phyloP scores from a whole-genome alignment of 2,329 filamentous ascomycete genomes.

The Pseudocercospora pini-densiflorae region DNA sequence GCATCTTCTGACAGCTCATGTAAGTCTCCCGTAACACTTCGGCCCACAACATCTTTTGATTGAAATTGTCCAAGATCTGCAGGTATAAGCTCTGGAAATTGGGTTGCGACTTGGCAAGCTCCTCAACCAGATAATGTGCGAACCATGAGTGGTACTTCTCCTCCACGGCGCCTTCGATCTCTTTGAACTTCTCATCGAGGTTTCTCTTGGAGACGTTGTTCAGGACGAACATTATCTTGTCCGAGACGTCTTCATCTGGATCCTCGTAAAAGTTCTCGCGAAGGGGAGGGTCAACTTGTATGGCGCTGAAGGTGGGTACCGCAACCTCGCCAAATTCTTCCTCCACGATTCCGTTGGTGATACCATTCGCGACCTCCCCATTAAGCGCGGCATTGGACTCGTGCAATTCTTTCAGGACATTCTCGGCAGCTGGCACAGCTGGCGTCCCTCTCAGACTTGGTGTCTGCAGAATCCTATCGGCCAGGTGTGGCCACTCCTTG shows the following conservation, averaged over 20 bases:
- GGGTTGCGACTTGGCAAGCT: slow-evolving; percentile 94
- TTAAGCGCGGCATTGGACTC: slow-evolving; percentile 35
- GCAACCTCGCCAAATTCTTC: slow-evolving; percentile 66
- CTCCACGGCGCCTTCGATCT: slow-evolving; percentile 78
- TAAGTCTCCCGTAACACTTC: slow-evolving; percentile 96
- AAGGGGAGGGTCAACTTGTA: slow-evolving; percentile 74
- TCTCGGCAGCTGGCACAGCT: slow-evolving; percentile 36
- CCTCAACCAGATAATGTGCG: slow-evolving; percentile 89
- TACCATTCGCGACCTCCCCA: slow-evolving; percentile 47
- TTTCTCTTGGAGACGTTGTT: slow-evolving; percentile 97
- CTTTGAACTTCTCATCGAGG: slow-evolving; percentile 78
- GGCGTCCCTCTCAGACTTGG: slow-evolving; percentile 82
- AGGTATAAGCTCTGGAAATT: slow-evolving; percentile 96
- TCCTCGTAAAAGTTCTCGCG: slow-evolving; percentile 73
- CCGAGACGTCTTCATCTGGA: slow-evolving; percentile 81
- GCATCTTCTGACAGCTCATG: slow-evolving; percentile 78
- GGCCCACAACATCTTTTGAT: slow-evolving; percentile 77
- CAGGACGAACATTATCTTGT: slow-evolving; percentile 91
- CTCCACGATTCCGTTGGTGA: slow-evolving; percentile 74
- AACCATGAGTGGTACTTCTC: slow-evolving; percentile 94
- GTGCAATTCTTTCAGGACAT: slow-evolving; percentile 37
- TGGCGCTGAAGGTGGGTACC: slow-evolving; percentile 73
- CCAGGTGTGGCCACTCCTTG: slow-evolving; percentile 94
- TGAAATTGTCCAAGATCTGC: slow-evolving; percentile 82
- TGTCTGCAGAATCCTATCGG: slow-evolving; percentile 80